A percentile compares a stretch with the other conserved stretches of the same genome.
These are phyloP conservation scores for Zalaria sp. DNA, from an alignment of 2,329 filamentous ascomycete species.

Conservation along the genomic window DNA sequence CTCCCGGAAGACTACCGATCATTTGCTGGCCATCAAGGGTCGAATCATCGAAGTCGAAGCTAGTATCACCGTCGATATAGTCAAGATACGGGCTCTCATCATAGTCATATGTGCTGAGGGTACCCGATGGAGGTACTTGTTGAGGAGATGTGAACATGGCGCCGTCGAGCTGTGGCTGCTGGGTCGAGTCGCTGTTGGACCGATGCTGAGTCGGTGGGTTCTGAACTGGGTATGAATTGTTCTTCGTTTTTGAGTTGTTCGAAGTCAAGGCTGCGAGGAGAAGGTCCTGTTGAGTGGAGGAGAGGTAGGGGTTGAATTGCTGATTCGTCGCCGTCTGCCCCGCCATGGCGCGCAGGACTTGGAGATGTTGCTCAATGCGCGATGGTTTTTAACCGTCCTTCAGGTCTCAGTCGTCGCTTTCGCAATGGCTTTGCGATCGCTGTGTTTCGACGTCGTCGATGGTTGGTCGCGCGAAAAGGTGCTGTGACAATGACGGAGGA, in stretches of 20 bases:
- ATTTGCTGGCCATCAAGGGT: conserved; percentile 44
- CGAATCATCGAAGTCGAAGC: conserved; percentile 59
- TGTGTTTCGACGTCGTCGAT: too few relatives aligned
- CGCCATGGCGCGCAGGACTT: conserved; percentile 1
- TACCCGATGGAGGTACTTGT: conserved; percentile 1
- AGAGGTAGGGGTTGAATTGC: conserved; percentile 26
- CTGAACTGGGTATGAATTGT: not conserved
- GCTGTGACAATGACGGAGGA: too few relatives aligned
- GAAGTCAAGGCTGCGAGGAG: conserved; percentile 33
- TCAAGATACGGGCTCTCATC: conserved; percentile 61
- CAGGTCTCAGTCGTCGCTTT: too few relatives aligned
- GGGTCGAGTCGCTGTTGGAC: not conserved
- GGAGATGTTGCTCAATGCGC: conserved; percentile 1
- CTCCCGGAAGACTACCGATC: conserved; percentile 61
- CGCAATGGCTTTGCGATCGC: too few relatives aligned
- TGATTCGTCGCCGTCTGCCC: conserved; percentile 7
- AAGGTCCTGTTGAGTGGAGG: conserved; percentile 31
- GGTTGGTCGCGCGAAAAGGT: too few relatives aligned
- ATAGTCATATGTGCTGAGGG: conserved; percentile 13
- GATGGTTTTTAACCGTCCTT: conserved; percentile 1
- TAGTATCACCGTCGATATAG: conserved; percentile 61
- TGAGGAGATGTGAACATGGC: not conserved
- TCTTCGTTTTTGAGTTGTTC: conserved; percentile 18
- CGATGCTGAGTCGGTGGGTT: not conserved
- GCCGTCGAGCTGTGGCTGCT: not conserved